Percentiles rank a stretch among this genome's conserved stretches.
phyloP scores from a whole-genome alignment of 257 asterid species.

The Solanum piurae region DNA sequence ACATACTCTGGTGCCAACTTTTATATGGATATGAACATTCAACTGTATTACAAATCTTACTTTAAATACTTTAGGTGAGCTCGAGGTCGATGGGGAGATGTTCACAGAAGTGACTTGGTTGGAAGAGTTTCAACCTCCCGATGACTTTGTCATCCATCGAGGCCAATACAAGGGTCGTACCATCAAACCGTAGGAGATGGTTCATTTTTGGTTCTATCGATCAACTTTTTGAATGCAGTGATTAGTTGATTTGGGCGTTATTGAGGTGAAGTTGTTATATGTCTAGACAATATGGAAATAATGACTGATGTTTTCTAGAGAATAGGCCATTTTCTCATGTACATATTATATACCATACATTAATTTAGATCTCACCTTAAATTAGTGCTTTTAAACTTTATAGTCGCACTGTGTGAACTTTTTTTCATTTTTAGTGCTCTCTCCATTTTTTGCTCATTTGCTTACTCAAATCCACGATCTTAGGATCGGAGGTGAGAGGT shows the following conservation, averaged over 20 bases:
- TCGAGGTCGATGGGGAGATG: slow-evolving; percentile 72
- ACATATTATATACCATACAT: slow-evolving; percentile 46
- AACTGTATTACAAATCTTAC: background rate
- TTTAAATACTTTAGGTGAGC: slow-evolving; percentile 28
- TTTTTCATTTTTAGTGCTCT: background rate
- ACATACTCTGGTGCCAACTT: background rate
- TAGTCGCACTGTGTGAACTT: background rate
- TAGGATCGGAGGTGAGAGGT: background rate
- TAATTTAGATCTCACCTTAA: slow-evolving; percentile 27
- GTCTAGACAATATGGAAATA: slow-evolving; percentile 15
- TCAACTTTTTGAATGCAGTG: slow-evolving; percentile 5
- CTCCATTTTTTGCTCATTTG: background rate
- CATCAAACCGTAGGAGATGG: slow-evolving; percentile 43
- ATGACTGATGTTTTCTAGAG: slow-evolving; percentile 19
- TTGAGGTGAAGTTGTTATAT: slow-evolving; percentile 20
- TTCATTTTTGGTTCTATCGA: background rate
- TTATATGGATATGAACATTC: background rate
- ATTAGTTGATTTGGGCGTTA: slow-evolving; percentile 17
- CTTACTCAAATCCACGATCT: background rate
- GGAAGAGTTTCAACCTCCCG: slow-evolving; percentile 92
- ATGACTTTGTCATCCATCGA: slow-evolving; percentile 82
- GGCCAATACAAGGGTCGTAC: slow-evolving; percentile 91
- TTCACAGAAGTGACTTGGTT: slow-evolving; percentile 75
- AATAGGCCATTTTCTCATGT: slow-evolving; percentile 48
- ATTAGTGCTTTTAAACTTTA: background rate